A percentile compares a stretch with the other conserved stretches of the same genome.
Evolutionary conservation across 208 protist genomes (phyloP).

Genomic region (Leishmania guyanensis): DNA sequence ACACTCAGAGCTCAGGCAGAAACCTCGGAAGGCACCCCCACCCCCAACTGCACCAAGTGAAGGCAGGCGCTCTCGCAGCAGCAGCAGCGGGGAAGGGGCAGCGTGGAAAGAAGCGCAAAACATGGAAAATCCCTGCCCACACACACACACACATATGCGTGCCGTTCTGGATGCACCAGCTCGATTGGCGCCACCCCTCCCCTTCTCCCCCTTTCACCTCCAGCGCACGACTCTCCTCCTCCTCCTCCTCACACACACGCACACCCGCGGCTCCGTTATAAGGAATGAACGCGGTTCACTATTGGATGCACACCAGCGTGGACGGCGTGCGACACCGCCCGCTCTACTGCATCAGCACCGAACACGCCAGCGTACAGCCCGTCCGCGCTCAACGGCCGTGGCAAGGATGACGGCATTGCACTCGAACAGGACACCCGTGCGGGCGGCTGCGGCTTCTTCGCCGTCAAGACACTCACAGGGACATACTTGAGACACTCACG

Average conservation of each 20-base stretch:
- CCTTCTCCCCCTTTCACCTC: too few relatives aligned
- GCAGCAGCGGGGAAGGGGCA: not conserved
- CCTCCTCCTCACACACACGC: not conserved
- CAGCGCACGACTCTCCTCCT: too few relatives aligned
- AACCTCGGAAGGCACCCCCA: not conserved
- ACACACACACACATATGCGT: not conserved
- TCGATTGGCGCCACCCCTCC: too few relatives aligned
- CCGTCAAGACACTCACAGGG: conserved; percentile 37
- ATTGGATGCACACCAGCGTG: conserved; percentile 14
- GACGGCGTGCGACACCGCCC: conserved; percentile 27
- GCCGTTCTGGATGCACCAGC: not conserved
- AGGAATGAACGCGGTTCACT: conserved; percentile 1
- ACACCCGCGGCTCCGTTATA: not conserved
- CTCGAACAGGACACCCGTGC: not conserved
- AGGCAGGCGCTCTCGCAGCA: not conserved
- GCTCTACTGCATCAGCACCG: conserved; percentile 46
- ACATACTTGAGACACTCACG: conserved; percentile 46
- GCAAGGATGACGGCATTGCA: not conserved
- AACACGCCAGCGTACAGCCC: conserved; percentile 46
- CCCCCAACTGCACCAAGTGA: not conserved
- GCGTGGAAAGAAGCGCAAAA: not conserved
- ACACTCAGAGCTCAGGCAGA: not conserved
- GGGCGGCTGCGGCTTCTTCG: conserved; percentile 1
- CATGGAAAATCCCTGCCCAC: not conserved
- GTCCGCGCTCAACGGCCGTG: not conserved